phyloP scores from a whole-genome alignment of 73 alveolate species.

The Paraurostyla sp. region DNA sequence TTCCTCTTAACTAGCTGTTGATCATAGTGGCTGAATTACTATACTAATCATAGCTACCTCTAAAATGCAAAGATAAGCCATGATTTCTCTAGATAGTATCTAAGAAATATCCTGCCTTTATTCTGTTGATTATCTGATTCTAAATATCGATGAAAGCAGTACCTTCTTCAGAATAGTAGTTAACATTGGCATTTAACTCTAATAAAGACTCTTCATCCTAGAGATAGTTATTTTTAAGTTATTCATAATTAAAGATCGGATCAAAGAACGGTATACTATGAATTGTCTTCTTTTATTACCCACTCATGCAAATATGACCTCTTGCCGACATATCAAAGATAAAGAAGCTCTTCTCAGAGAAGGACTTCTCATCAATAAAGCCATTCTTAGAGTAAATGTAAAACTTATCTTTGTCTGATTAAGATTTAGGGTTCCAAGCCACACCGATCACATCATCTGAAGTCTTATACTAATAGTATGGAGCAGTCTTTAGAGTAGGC shows the following conservation, averaged over 20 bases:
- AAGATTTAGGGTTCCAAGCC: slow-evolving; percentile 5
- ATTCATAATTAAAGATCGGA: not conserved
- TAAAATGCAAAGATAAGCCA: not conserved
- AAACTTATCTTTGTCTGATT: not conserved
- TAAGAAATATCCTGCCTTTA: slow-evolving; percentile 7
- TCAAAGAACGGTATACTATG: slow-evolving; percentile 53
- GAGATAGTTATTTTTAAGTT: not conserved
- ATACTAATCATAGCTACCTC: slow-evolving; percentile 27
- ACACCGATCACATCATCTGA: slow-evolving; percentile 22
- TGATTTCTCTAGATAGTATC: slow-evolving; percentile 28
- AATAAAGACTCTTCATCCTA: not conserved
- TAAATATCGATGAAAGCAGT: not conserved
- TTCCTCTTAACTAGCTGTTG: slow-evolving; percentile 2
- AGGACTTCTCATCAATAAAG: slow-evolving; percentile 17
- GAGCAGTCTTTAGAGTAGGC: not conserved
- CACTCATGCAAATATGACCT: slow-evolving; percentile 48
- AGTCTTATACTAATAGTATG: not conserved
- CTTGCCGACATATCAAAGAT: slow-evolving; percentile 27
- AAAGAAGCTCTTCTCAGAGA: not conserved
- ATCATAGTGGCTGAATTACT: not conserved
- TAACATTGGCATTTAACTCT: not conserved
- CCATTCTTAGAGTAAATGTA: slow-evolving; percentile 21
- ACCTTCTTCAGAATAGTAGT: slow-evolving; percentile 44
- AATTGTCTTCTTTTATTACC: slow-evolving; percentile 16
- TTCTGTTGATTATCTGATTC: slow-evolving; percentile 25